Evolutionary conservation across 2,329 filamentous ascomycete species (phyloP).

Genomic region (Colletotrichum lindemuthianum): DNA sequence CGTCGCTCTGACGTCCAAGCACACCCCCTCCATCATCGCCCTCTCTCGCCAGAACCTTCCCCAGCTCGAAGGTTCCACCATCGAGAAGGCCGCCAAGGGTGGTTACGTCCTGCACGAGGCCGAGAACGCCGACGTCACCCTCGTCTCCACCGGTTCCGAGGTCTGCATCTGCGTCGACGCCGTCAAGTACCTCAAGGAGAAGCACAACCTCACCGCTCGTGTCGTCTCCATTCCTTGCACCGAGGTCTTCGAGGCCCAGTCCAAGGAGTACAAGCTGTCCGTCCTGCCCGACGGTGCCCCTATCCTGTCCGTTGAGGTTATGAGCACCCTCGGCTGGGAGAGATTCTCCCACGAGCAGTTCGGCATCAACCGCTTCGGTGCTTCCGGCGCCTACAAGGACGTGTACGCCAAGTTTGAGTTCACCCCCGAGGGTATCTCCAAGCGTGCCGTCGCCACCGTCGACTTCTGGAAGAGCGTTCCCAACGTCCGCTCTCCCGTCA

Average conservation of each 20-base stretch:
- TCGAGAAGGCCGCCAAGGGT: constrained; percentile 92
- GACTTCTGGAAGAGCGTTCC: constrained; percentile 96
- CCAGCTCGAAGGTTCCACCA: constrained; percentile 92
- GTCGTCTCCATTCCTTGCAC: constrained; percentile 96
- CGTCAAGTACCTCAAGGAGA: constrained; percentile 88
- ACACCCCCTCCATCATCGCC: constrained; percentile 92
- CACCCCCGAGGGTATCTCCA: constrained; percentile 94
- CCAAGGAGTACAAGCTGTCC: constrained; percentile 93
- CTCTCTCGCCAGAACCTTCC: constrained; percentile 98
- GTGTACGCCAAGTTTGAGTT: constrained; percentile 99
- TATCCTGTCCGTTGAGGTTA: constrained; percentile 92
- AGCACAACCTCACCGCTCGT: constrained; percentile 87
- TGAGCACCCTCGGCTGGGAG: constrained; percentile 98
- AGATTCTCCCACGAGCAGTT: constrained; percentile 99
- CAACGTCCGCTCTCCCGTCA: constrained; percentile 92
- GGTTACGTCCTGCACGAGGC: constrained; percentile 91
- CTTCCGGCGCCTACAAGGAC: constrained; percentile 95
- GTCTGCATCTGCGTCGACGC: constrained; percentile 94
- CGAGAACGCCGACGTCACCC: constrained; percentile 84
- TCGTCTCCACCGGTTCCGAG: constrained; percentile 96
- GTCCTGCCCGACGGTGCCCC: constrained; percentile 95
- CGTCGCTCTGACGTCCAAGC: constrained; percentile 87
- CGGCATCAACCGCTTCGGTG: constrained; percentile 98
- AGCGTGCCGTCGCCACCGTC: constrained; percentile 90
- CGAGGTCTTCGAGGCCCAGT: constrained; percentile 94